These are phyloP conservation scores for Colletotrichum sublineola DNA, from an alignment of 2,329 filamentous ascomycete genomes.

Conservation along the genomic window DNA sequence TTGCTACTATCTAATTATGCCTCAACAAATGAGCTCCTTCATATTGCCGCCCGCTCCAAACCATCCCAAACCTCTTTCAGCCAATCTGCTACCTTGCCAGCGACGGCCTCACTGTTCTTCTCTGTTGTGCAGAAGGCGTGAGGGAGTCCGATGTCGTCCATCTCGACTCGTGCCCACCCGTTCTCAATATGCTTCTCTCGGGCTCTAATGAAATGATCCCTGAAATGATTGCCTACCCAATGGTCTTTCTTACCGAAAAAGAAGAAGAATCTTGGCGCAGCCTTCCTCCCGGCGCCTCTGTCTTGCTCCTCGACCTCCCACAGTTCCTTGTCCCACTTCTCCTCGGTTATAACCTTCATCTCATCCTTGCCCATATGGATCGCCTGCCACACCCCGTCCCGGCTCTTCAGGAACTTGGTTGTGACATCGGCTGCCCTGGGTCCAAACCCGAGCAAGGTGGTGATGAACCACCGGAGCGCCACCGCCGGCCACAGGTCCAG, in stretches of 20 bases:
- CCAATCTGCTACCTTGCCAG: conserved; percentile 33
- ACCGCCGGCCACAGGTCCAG: conserved; percentile 57
- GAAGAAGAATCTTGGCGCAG: conserved; percentile 66
- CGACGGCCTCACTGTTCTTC: conserved; percentile 38
- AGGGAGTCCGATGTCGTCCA: conserved; percentile 68
- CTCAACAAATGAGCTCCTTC: background rate
- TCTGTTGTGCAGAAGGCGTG: conserved; percentile 70
- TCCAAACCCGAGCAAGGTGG: conserved; percentile 61
- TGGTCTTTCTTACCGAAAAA: conserved; percentile 72
- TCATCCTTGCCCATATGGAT: conserved; percentile 72
- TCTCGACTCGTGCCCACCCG: conserved; percentile 61
- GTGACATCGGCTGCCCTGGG: conserved; percentile 63
- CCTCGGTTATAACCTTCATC: conserved; percentile 69
- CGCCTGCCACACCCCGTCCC: conserved; percentile 71
- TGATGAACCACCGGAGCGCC: conserved; percentile 59
- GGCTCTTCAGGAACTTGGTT: conserved; percentile 66
- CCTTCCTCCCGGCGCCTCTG: conserved; percentile 23
- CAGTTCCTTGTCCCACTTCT: conserved; percentile 70
- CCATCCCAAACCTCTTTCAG: conserved; percentile 37
- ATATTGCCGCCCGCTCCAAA: background rate
- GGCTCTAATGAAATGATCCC: conserved; percentile 68
- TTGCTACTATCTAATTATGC: background rate
- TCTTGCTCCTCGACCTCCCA: conserved; percentile 60
- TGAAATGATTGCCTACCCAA: conserved; percentile 70
- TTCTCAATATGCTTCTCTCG: conserved; percentile 51